phyloP scores from a whole-genome alignment of 2,329 filamentous ascomycete species.

The Cytospora leucostoma region DNA sequence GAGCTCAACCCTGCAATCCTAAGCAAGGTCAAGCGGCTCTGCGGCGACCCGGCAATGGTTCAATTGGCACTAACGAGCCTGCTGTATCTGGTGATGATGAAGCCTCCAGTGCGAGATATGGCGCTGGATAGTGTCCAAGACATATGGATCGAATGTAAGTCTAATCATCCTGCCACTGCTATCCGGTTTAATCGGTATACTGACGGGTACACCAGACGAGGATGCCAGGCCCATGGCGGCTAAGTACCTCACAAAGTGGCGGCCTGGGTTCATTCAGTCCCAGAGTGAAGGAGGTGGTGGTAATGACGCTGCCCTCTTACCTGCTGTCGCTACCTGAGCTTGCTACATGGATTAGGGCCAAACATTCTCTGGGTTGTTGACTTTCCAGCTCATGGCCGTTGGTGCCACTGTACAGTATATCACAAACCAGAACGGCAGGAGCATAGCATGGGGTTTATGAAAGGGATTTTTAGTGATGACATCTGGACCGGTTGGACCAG shows the following conservation, averaged over 20 bases:
- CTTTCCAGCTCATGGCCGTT: not conserved
- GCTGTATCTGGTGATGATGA: conserved; percentile 67
- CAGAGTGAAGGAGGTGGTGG: conserved; percentile 28
- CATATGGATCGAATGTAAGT: conserved; percentile 67
- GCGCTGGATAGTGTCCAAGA: conserved; percentile 67
- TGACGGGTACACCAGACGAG: conserved; percentile 48
- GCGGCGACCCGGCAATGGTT: conserved; percentile 66
- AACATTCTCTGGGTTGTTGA: not conserved
- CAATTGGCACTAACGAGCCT: conserved; percentile 65
- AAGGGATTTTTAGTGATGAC: not conserved
- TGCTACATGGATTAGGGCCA: not conserved
- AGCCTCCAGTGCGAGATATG: conserved; percentile 63
- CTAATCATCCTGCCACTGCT: not conserved
- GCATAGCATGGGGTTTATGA: conserved; percentile 1
- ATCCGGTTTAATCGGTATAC: not conserved
- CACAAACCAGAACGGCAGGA: not conserved
- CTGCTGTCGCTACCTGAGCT: conserved; percentile 20
- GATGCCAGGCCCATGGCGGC: conserved; percentile 63
- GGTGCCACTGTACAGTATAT: conserved; percentile 1
- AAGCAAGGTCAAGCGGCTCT: conserved; percentile 68
- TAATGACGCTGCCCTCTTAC: conserved; percentile 9
- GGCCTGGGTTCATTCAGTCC: conserved; percentile 54
- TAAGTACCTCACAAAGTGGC: conserved; percentile 64
- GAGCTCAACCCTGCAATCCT: conserved; percentile 73
- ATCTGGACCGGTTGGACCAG: not conserved